Evolutionary conservation across 768 basidiomycete species (phyloP).

Genomic region (Mycena indigotica): DNA sequence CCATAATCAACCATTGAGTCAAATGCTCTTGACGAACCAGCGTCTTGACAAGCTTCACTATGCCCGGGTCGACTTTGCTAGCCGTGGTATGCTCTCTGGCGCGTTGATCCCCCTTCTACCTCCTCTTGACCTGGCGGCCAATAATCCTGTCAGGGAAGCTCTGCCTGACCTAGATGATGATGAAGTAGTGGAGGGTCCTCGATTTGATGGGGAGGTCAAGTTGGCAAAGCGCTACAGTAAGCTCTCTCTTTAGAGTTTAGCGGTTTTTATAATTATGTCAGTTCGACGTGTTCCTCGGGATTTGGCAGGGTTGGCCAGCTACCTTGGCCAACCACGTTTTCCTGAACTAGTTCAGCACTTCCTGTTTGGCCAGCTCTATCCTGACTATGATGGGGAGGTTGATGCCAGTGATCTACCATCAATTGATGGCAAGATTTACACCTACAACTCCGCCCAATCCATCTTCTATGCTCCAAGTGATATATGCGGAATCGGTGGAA

Average conservation of each 20-base stretch:
- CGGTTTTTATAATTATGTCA: background rate
- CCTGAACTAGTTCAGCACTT: constrained; percentile 17
- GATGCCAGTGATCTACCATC: constrained; percentile 20
- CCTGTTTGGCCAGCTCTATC: constrained; percentile 18
- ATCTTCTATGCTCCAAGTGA: too few relatives aligned
- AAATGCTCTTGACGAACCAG: constrained; percentile 13
- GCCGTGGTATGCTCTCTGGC: constrained; percentile 11
- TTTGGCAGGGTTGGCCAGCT: constrained; percentile 8
- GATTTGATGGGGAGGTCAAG: constrained; percentile 9
- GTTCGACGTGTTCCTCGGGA: constrained; percentile 8
- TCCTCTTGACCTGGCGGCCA: background rate
- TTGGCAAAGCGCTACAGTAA: constrained; percentile 8
- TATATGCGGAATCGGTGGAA: too few relatives aligned
- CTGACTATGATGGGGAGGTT: constrained; percentile 6
- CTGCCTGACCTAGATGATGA: too few relatives aligned
- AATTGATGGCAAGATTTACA: constrained; percentile 21
- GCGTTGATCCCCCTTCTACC: constrained; percentile 1
- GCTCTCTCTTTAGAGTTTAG: background rate
- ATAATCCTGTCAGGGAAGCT: too few relatives aligned
- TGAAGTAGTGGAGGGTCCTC: constrained; percentile 7
- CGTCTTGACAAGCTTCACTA: constrained; percentile 7
- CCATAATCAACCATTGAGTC: constrained; percentile 10
- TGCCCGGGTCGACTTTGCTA: constrained; percentile 12
- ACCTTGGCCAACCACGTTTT: constrained; percentile 16
- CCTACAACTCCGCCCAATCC: constrained; percentile 34